Conservation (phyloP, 345 rosid species). For the Lepidium aucheri region DNA sequence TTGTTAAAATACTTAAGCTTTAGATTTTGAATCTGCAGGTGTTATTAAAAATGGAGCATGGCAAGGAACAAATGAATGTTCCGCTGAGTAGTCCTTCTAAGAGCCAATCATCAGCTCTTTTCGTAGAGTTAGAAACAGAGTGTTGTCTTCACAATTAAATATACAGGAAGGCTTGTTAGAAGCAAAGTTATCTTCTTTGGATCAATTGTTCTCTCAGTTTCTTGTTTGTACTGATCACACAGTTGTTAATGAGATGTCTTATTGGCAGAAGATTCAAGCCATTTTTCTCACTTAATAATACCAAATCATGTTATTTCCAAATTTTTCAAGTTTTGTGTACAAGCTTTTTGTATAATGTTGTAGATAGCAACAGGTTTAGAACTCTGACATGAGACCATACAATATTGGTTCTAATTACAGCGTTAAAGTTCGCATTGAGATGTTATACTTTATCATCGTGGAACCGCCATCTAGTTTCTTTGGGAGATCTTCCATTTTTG, state of each 20-base stretch:
- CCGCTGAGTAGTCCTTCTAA: neutral
- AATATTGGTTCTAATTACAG: slow-evolving; percentile 1
- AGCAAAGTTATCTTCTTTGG: slow-evolving; percentile 1
- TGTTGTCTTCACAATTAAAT: neutral
- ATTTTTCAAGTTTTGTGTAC: slow-evolving; percentile 2
- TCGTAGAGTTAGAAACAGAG: slow-evolving; percentile 4
- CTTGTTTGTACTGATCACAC: slow-evolving; percentile 14
- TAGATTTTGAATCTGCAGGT: neutral
- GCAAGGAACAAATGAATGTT: neutral
- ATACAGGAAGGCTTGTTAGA: slow-evolving; percentile 7
- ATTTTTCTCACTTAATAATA: neutral
- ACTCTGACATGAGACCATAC: slow-evolving; percentile 15
- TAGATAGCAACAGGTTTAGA: slow-evolving; percentile 16
- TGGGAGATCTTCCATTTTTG: slow-evolving; percentile 89
- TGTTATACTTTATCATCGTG: slow-evolving; percentile 87
- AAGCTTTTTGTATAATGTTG: neutral
- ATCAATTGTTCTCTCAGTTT: slow-evolving; percentile 1
- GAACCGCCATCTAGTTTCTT: slow-evolving; percentile 99
- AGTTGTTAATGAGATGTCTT: neutral
- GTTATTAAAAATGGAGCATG: neutral
- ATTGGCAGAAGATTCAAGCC: neutral
- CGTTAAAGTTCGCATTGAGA: neutral
- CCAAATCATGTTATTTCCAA: neutral
- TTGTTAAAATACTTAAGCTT: neutral
- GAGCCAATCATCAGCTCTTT: neutral